A percentile compares a stretch with the other conserved stretches of the same genome.
Conservation (phyloP, 2,329 filamentous ascomycete species). For the Pseudocercospora crystallina region DNA sequence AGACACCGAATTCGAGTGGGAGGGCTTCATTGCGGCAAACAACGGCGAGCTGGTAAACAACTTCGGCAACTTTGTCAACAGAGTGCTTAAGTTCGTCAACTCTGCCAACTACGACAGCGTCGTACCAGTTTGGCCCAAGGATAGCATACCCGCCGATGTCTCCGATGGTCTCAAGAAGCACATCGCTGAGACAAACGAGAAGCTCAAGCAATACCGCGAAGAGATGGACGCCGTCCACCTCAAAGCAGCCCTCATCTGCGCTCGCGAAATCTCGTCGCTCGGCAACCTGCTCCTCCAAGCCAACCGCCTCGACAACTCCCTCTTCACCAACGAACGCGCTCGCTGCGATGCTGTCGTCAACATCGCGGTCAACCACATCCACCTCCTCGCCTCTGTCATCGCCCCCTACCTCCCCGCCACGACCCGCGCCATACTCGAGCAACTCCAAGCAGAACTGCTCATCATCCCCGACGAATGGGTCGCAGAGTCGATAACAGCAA, state of each 20-base stretch:
- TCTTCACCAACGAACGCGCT: slow-evolving; percentile 60
- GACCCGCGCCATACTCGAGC: slow-evolving; percentile 69
- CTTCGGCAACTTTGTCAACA: slow-evolving; percentile 60
- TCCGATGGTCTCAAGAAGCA: slow-evolving; percentile 37
- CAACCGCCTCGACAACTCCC: slow-evolving; percentile 61
- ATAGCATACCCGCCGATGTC: slow-evolving; percentile 50
- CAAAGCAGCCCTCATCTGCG: slow-evolving; percentile 62
- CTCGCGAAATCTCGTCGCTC: slow-evolving; percentile 65
- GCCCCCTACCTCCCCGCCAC: slow-evolving; percentile 86
- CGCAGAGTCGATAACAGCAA: slow-evolving; percentile 59
- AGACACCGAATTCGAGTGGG: slow-evolving; percentile 90
- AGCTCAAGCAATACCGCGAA: slow-evolving; percentile 65
- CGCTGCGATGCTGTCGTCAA: slow-evolving; percentile 66
- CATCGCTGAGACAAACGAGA: slow-evolving; percentile 63
- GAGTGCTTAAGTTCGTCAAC: slow-evolving; percentile 67
- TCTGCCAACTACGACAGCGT: slow-evolving; percentile 67
- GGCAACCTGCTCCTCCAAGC: slow-evolving; percentile 62
- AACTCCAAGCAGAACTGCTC: slow-evolving; percentile 58
- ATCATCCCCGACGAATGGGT: slow-evolving; percentile 60
- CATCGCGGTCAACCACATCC: slow-evolving; percentile 78
- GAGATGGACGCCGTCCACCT: slow-evolving; percentile 72
- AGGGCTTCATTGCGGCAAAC: slow-evolving; percentile 76
- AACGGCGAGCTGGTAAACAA: slow-evolving; percentile 85
- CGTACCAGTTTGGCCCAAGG: slow-evolving; percentile 51
- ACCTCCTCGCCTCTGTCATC: slow-evolving; percentile 75